Base-by-base conservation (phyloP, 1,139 yeast genomes). In the Candida gigantensis region DNA sequence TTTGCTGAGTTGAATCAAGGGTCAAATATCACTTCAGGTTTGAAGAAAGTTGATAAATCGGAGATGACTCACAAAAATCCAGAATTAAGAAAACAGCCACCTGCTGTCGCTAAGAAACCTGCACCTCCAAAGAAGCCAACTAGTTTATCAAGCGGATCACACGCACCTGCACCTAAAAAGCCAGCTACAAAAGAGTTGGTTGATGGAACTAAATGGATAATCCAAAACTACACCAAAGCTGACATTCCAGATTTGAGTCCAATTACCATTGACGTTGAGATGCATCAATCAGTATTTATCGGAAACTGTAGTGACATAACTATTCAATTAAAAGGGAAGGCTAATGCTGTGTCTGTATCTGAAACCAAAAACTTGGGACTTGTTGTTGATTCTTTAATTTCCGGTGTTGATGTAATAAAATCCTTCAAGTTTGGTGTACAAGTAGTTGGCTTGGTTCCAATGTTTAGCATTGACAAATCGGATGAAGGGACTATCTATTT, bases 1-100 rank as follows among this genome's bases (percentile, higher is more conserved):
- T 92, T 94, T 60, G 83, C 87, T n/a, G 95, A 87, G 48, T 71
- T 94, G 45, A 90, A 84, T 65, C 75, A 82, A 64, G 99, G 99
- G 39, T 86, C 81, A 47, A 66, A 65, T 27, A 84, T 94, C 52
- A 90, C 97, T 2, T 70, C 90, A 19, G 86, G 89, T 4, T 78
- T 94, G 52, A 87, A 84, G 58, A 92, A 92, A 62, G 97, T 92
- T 30, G 97, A 89, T 50, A 86, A 81, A 64, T 84, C 95, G 13
- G 86, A 89, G 64, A 88, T 87, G 94, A 88, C 96, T 21, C 97
- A 89, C 63, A 90, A 89, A 65, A 89, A 89, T 61, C 97, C 97
- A 4, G 83, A 72, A 29, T 69, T 88, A 50, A 82, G 95, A 55
- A 73, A 75, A 50, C 77, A 76, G 49, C 64, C 72, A 14, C 79